Evolutionary conservation across 1,284 basidiomycete genomes (phyloP).

Genomic region (Fomitopsis palustris): DNA sequence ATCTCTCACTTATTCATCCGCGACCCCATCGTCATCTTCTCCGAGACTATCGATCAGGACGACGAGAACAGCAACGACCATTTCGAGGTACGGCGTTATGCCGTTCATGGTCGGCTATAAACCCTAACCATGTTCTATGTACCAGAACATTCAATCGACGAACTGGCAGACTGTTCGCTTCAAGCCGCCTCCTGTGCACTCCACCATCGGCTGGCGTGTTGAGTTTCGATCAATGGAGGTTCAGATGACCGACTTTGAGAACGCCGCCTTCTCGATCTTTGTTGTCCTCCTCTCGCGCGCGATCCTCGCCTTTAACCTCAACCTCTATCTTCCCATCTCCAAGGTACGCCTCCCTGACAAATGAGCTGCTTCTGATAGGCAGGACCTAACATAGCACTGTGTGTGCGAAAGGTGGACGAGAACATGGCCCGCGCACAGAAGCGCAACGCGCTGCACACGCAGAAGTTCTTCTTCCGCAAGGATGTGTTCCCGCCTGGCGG

Average conservation of each 20-base stretch:
- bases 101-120: neutral
- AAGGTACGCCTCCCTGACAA: conserved; percentile 53
- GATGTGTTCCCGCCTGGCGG: conserved; percentile 67
- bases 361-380: neutral
- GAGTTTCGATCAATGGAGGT: conserved; percentile 99
- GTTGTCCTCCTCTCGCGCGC: conserved; percentile 92
- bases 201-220: conserved; percentile 95
- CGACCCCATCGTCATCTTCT: conserved; percentile 94
- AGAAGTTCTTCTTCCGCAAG: conserved; percentile 91
- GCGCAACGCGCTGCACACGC: conserved; percentile 71
- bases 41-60: conserved; percentile 92
- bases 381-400: neutral
- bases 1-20: conserved; percentile 97
- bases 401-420: conserved; percentile 77
- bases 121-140: conserved; percentile 6
- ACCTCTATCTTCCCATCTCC: conserved; percentile 96
- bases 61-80: conserved; percentile 88
- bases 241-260: conserved; percentile 98
- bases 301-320: conserved; percentile 87
- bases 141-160: conserved; percentile 94
- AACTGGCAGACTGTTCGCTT: conserved; percentile 99
- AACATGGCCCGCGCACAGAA: conserved; percentile 93
- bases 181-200: conserved; percentile 94
- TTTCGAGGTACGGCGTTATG: conserved; percentile 71
- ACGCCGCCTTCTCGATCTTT: conserved; percentile 95